Conservation (phyloP, 73 alveolate genomes). For the Symbiodinium pilosum region DNA sequence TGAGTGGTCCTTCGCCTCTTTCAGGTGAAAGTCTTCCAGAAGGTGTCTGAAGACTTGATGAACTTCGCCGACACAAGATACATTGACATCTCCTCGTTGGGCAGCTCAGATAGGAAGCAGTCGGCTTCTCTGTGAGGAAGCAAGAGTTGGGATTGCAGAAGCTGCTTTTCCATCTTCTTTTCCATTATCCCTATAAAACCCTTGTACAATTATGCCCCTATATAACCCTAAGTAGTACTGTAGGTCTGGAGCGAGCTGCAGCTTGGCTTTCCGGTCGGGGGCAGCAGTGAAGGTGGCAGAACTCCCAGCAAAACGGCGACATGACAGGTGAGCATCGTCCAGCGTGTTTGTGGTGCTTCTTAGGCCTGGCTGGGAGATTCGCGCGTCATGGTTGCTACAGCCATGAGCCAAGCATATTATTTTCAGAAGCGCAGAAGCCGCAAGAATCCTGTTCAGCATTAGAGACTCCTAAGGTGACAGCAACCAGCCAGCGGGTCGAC, state of each 20-base stretch:
- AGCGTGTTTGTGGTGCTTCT: too few species aligned
- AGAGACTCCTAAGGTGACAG: background rate
- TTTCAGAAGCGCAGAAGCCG: too few species aligned
- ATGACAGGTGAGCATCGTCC: too few species aligned
- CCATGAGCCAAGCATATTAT: too few species aligned
- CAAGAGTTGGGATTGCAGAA: too few species aligned
- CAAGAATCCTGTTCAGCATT: background rate
- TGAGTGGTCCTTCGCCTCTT: background rate
- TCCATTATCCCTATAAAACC: too few species aligned
- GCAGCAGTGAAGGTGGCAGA: slow-evolving; percentile 18
- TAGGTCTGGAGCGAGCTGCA: slow-evolving; percentile 77
- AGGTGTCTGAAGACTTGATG: slow-evolving; percentile 2
- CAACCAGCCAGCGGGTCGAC: background rate
- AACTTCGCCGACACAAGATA: background rate
- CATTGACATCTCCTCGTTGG: slow-evolving; percentile 51
- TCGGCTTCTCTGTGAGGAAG: too few species aligned
- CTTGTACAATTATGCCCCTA: background rate
- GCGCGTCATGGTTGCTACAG: slow-evolving; percentile 11
- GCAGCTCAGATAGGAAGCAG: slow-evolving; percentile 24
- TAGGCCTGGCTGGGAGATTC: slow-evolving; percentile 23
- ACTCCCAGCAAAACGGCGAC: background rate
- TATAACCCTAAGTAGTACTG: too few species aligned
- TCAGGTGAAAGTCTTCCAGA: slow-evolving; percentile 47
- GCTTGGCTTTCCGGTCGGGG: slow-evolving; percentile 41
- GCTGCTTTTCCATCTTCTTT: too few species aligned